Base-by-base conservation (phyloP, 768 basidiomycete genomes). In the Neoboletus subvelutipes region DNA sequence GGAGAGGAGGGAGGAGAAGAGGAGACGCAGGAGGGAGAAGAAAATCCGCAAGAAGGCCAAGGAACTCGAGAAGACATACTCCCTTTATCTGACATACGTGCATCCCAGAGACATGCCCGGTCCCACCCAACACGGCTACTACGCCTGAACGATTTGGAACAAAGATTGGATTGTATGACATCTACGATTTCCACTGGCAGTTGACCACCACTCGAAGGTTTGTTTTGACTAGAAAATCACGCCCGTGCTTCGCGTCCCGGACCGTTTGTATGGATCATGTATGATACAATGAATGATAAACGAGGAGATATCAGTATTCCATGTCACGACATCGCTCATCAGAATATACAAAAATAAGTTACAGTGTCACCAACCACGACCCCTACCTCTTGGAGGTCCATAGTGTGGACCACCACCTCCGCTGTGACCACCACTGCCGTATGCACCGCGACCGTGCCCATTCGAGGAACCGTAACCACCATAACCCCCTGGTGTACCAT, bases 21-120 rank as follows among this genome's bases (percentile, higher is more conserved):
- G 77, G 71, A 78, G 79, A 62, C 81, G 80, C 59, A 78, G 78
- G 61, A 85, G 77, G 73, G 86, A 89, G 67, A 87, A 80, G 78
- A 86, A 82, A 67, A 73, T 78, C 46, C 80, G 79, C 65, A 79
- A 75, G 64, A 83, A 80, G 68, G 81, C 80, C 41, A 84, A 77
- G 66, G 82, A 82, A 56, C 79, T 77, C 40, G 84, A 84, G 61
- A 86, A 79, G 71, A 79, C 77, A 53, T 92, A 88, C 67, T 64
- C 82, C 3, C 69, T 92, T 37, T 90, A 85, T 67, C 63, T 91
- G 50, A 78, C 76, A 11, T 88, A 79, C 65, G 59, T 84, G 22
- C 60, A 72, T 17, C 75, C 74, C 43, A 68, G 70, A 52, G 71
- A 73, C 15, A 15, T 64, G 28, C 61, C 73, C 2, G 63, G 66